Percentiles rank a stretch among this genome's conserved stretches.
These are phyloP conservation scores for Vigna nakashimae DNA, from an alignment of 306 rosid genomes.

Conservation along the genomic window DNA sequence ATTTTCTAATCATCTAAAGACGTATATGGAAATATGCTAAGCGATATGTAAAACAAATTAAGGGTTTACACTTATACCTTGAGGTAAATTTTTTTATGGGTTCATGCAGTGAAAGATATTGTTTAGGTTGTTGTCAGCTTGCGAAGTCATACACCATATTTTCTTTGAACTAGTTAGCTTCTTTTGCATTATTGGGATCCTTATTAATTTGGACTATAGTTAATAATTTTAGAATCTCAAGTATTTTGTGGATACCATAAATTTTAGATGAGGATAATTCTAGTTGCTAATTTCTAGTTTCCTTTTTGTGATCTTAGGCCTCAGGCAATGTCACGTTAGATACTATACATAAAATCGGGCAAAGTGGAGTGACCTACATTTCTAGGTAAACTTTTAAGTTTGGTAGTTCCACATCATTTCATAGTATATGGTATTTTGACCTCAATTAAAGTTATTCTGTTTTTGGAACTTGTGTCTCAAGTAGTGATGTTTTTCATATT, in stretches of 20 bases:
- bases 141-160: not conserved
- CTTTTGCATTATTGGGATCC: not conserved
- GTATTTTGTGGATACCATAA: constrained; percentile 9
- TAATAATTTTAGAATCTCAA: not conserved
- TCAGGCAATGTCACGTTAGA: constrained; percentile 91
- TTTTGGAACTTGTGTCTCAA: no score
- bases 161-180: constrained; percentile 3
- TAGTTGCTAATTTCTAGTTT: not conserved
- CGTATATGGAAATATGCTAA: not conserved
- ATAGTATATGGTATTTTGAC: not conserved
- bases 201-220: not conserved
- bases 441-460: no score
- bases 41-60: not conserved
- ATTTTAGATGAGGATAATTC: constrained; percentile 17
- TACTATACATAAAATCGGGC: constrained; percentile 75
- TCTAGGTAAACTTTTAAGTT: constrained; percentile 68
- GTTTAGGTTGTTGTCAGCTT: constrained; percentile 7
- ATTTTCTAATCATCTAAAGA: not conserved
- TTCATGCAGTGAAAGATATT: constrained; percentile 21
- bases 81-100: not conserved
- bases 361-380: constrained; percentile 86
- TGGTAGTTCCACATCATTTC: constrained; percentile 30
- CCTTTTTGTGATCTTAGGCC: constrained; percentile 59
- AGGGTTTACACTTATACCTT: not conserved
- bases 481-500: no score